Base-by-base conservation (phyloP, 2,329 filamentous ascomycete species). In the Epichloe typhina region DNA sequence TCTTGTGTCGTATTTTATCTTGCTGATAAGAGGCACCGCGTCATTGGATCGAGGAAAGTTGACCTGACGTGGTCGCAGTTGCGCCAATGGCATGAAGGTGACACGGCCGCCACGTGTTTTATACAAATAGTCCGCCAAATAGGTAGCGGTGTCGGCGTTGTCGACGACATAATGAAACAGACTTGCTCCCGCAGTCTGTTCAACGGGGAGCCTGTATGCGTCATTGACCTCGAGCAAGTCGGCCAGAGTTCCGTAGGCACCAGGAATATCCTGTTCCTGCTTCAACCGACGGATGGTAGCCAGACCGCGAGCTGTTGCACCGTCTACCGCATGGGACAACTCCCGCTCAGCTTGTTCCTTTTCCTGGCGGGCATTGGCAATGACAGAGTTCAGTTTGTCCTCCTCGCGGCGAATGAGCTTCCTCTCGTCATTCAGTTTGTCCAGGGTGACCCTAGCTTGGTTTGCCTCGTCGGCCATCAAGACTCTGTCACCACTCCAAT, bases 151-250 rank as follows among this genome's bases (percentile, higher is more conserved):
- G 40, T 86, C 81, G 54, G 94, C 88, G 47, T 85, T 91, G 64
- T 98, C 91, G 42, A 97, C 91, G 11, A 98, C 83, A 57, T 95
- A 95, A 67, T 98, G 88, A 69, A 98, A 98, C 8, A 98, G 75
- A 64, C 88, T 95, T 55, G 83, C 84, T 17, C 93, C 93, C 2
- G 91, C 93, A 48, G 90, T 93, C 59, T 95, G 88, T 68, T 98
- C 93, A 9, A 94, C 85, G 2, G 93, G 88, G 11, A 90, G 82
- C 54, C 89, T 82, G 68, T 95, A 97, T 49, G 81, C 79, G 49
- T 95, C 88, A 52, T 76, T 80, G 46, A 95, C 88, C 50, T 89
- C 81, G 59, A 97, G 81, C n/a, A 98, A 77, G 64, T 98, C 94
- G 4, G 91, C 90, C 38, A 98, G 69, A 0, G 90, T 95, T 47